These are phyloP conservation scores for Sutorius australiensis DNA, from an alignment of 768 basidiomycete species.

Conservation along the genomic window DNA sequence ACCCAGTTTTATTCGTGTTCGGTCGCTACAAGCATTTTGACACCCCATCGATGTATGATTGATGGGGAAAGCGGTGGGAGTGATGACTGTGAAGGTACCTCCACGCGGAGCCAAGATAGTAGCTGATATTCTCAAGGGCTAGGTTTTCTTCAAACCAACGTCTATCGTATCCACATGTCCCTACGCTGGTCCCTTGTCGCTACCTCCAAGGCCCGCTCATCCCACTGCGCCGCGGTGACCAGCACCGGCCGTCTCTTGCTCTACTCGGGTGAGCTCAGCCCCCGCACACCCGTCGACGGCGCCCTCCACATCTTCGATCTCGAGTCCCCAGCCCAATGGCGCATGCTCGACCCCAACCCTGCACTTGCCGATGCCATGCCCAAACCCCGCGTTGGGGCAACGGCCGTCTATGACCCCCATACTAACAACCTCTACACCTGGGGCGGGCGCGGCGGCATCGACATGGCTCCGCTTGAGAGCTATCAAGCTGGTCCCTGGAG, in stretches of 20 bases:
- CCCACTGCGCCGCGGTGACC: slow-evolving; percentile 37
- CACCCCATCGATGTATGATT: no score
- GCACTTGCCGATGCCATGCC: slow-evolving; percentile 5
- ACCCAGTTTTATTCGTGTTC: no score
- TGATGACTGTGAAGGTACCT: no score
- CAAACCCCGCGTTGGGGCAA: slow-evolving; percentile 24
- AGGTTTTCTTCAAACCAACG: no score
- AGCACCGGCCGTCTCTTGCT: slow-evolving; percentile 28
- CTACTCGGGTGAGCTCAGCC: slow-evolving; percentile 43
- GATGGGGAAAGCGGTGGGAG: no score
- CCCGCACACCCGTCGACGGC: slow-evolving; percentile 40
- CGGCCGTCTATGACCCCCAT: slow-evolving; percentile 17
- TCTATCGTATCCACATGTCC: no score
- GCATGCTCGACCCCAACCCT: slow-evolving; percentile 20
- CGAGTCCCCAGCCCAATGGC: slow-evolving; percentile 13
- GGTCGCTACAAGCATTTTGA: no score
- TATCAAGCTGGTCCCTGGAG: slow-evolving; percentile 32
- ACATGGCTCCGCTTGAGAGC: slow-evolving; percentile 34
- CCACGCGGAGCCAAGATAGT: no score
- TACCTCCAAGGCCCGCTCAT: slow-evolving; percentile 35
- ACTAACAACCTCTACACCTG: slow-evolving; percentile 36
- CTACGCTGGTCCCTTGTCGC: slow-evolving; percentile 28
- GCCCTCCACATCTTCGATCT: slow-evolving; percentile 28
- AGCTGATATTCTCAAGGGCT: no score
- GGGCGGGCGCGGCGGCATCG: slow-evolving; percentile 43